These are phyloP conservation scores for Xylariaceae sp. DNA, from an alignment of 2,329 filamentous ascomycete genomes.

Conservation along the genomic window DNA sequence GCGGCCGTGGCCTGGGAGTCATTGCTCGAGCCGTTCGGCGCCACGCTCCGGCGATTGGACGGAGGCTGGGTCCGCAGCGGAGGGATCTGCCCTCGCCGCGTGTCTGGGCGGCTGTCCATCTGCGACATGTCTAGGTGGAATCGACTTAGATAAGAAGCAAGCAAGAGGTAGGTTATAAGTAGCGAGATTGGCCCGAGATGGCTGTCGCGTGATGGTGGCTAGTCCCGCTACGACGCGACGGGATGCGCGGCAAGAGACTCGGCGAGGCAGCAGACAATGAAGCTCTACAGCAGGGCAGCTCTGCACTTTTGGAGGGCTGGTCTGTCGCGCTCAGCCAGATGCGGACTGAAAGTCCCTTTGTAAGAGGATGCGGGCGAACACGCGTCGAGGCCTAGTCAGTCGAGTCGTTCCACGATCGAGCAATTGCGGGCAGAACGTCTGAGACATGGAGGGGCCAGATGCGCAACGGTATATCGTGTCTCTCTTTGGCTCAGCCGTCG, in stretches of 20 bases:
- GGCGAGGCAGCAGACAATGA: background rate
- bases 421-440: too few relatives aligned
- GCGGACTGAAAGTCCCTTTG: too few relatives aligned
- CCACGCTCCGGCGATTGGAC: conserved; percentile 15
- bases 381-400: too few relatives aligned
- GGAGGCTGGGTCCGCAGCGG: conserved; percentile 8
- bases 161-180: background rate
- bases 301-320: conserved; percentile 1
- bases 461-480: too few relatives aligned
- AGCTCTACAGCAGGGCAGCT: background rate
- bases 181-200: background rate
- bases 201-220: background rate
- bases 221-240: too few relatives aligned
- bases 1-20: conserved; percentile 38
- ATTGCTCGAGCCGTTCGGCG: conserved; percentile 27
- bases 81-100: conserved; percentile 6
- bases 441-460: too few relatives aligned
- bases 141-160: background rate
- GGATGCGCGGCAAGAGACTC: background rate
- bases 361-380: too few relatives aligned
- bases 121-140: conserved; percentile 12
- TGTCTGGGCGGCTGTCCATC: conserved; percentile 1
- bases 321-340: too few relatives aligned
- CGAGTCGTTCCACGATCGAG: too few relatives aligned
- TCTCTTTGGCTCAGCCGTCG: too few relatives aligned